These are phyloP conservation scores for Calonectria pauciramosa DNA, from an alignment of 2,329 filamentous ascomycete species.

Conservation along the genomic window DNA sequence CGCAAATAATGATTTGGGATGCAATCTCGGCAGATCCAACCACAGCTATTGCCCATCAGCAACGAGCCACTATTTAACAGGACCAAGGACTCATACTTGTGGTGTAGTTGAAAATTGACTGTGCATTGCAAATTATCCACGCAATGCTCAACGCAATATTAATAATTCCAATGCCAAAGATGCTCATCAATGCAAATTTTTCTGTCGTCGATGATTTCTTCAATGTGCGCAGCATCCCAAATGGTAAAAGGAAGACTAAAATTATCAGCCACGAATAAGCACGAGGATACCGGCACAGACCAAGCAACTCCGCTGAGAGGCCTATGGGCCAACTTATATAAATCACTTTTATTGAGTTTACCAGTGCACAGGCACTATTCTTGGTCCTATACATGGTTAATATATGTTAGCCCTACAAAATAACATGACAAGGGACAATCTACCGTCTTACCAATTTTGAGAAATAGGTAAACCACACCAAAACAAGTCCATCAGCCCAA, in stretches of 20 bases:
- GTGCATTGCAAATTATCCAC: background rate
- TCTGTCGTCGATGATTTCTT: background rate
- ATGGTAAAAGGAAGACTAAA: background rate
- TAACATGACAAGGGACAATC: background rate
- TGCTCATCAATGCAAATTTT: background rate
- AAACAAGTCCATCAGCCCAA: background rate
- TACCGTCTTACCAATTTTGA: background rate
- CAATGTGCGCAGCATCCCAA: background rate
- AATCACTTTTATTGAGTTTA: background rate
- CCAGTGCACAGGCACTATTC: background rate
- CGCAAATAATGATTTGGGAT: background rate
- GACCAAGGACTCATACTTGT: background rate
- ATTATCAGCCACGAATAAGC: background rate
- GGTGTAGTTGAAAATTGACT: background rate
- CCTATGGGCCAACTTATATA: slow-evolving; percentile 2
- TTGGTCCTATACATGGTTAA: background rate
- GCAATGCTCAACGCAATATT: background rate
- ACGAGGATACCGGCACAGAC: background rate
- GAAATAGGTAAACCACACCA: background rate
- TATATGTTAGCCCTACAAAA: background rate
- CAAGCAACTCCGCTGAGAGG: background rate
- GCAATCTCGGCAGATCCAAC: slow-evolving; percentile 1
- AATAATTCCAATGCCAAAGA: background rate
- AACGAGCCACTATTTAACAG: background rate
- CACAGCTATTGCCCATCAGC: background rate